Conservation (phyloP, 2,329 filamentous ascomycete genomes). For the Bimuria novae-zelandiae region DNA sequence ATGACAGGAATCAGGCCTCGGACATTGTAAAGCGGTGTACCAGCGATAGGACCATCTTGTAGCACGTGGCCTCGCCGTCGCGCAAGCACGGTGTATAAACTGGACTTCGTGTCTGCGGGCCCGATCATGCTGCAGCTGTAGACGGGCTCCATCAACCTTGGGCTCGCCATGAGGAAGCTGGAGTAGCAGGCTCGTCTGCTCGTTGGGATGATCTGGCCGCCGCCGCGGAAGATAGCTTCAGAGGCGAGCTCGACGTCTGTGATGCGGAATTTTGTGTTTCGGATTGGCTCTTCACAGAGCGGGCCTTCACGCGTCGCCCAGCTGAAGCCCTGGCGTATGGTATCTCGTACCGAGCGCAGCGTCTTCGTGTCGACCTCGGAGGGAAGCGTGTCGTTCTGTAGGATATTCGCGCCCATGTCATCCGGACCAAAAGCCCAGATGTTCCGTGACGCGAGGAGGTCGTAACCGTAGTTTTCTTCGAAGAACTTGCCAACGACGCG, state of each 20-base stretch:
- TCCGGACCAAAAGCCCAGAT: slow-evolving; percentile 99
- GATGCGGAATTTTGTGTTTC: slow-evolving; percentile 96
- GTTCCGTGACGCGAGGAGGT: slow-evolving; percentile 88
- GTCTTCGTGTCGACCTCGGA: slow-evolving; percentile 94
- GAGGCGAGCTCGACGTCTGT: slow-evolving; percentile 85
- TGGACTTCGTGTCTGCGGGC: slow-evolving; percentile 83
- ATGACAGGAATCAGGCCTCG: slow-evolving; percentile 92
- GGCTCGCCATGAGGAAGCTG: slow-evolving; percentile 95
- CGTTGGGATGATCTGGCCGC: slow-evolving; percentile 96
- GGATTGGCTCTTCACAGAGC: slow-evolving; percentile 97
- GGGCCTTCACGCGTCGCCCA: slow-evolving; percentile 97
- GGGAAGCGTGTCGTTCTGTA: slow-evolving; percentile 94
- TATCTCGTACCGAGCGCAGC: slow-evolving; percentile 84
- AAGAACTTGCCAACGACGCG: slow-evolving; percentile 96
- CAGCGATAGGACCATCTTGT: slow-evolving; percentile 90
- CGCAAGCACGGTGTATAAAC: slow-evolving; percentile 89
- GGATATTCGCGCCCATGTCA: slow-evolving; percentile 89
- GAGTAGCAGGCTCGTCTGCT: slow-evolving; percentile 91
- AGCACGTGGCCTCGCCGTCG: slow-evolving; percentile 89
- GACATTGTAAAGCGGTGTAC: slow-evolving; percentile 90
- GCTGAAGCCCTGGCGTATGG: slow-evolving; percentile 92
- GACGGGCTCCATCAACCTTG: slow-evolving; percentile 93
- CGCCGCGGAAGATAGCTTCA: slow-evolving; percentile 92
- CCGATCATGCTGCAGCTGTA: slow-evolving; percentile 93
- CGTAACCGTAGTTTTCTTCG: slow-evolving; percentile 96